Percentiles rank a stretch among this genome's conserved stretches.
Evolutionary conservation across 352 stramenopile species (phyloP).

Genomic region (Thalassiosira allenii): DNA sequence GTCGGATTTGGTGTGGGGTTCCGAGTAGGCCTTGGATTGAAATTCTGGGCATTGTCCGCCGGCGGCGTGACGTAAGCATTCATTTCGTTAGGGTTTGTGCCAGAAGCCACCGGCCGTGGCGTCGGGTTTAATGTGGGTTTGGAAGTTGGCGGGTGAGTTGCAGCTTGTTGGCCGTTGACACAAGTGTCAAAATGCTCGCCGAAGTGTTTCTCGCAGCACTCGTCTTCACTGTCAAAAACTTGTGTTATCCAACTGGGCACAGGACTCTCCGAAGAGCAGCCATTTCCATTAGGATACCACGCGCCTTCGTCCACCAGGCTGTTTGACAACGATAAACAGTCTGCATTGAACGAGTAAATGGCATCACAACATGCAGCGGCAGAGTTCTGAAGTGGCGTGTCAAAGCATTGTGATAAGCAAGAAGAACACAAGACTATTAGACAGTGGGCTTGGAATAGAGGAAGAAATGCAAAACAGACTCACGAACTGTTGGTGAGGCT

Average conservation of each 20-base stretch:
- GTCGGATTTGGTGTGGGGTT: not conserved
- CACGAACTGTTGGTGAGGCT: not conserved
- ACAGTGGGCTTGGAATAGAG: not conserved
- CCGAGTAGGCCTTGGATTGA: constrained; percentile 3
- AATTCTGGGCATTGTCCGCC: too few relatives aligned
- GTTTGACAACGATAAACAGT: not conserved
- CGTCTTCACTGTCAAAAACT: too few relatives aligned
- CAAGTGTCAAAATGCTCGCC: too few relatives aligned
- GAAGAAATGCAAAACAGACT: not conserved
- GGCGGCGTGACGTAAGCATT: too few relatives aligned
- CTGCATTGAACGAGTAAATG: not conserved
- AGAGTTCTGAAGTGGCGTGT: constrained; percentile 10
- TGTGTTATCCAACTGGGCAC: too few relatives aligned
- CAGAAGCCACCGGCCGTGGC: too few relatives aligned
- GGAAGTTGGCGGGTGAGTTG: too few relatives aligned
- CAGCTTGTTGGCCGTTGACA: too few relatives aligned
- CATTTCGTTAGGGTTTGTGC: too few relatives aligned
- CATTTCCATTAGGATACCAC: constrained; percentile 11
- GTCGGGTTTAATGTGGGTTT: too few relatives aligned
- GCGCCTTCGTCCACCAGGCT: not conserved
- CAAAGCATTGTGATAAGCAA: not conserved
- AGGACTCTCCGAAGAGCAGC: too few relatives aligned
- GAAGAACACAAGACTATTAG: constrained; percentile 4
- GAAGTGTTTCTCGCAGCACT: too few relatives aligned
- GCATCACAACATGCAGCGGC: constrained; percentile 2